Base-by-base conservation (phyloP, 106 monocot genomes). In the Dendrobium nobile region DNA sequence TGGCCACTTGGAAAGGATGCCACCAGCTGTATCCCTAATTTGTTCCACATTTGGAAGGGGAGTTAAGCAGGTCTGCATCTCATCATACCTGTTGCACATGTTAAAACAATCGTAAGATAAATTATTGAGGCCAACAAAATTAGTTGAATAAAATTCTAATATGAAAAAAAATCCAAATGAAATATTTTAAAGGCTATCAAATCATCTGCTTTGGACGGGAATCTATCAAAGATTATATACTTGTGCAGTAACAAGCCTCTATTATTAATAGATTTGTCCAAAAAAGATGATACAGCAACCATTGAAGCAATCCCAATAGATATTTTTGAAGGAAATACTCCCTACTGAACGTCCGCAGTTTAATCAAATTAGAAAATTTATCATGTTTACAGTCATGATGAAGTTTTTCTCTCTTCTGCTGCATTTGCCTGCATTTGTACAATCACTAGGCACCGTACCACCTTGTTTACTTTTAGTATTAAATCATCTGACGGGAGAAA, bases 1-100 rank as follows among this genome's bases (percentile, higher is more conserved):
- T 43, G 96, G 96, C 93, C 93, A 96, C 67, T 81, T 89, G 64
- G 87, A 67, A 67, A 91, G 17, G 48, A 77, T 31, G 24, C 95
- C 91, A 73, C 70, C 70, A 55, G 93, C 84, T 67, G 77, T 77
- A 10, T 88, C 87, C 22, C 84, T 72, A 73, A 45, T 15, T 51
- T 54, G 47, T 81, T 87, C 72, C 40, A 85, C 91, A 48, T 76
- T 83, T 59, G 93, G 91, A 87, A 96, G 88, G 81, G 81, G 87
- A 72, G 80, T 84, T 47, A 93, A 87, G 76, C 93, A 93, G 20
- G 13, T 9, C 17, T 82, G 79, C 86, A 88, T 85, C 82, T 86
- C 86, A 48, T 77, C 79, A 79, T 93, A 89, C 95, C 95, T 95
- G 86, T 75, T 26, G 81, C 75, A 19, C n/a, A 83, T 7, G 44